A percentile compares a stretch with the other conserved stretches of the same genome.
phyloP scores from a whole-genome alignment of 495 filamentous ascomycete species.

The Lasiosphaeris hirsuta region DNA sequence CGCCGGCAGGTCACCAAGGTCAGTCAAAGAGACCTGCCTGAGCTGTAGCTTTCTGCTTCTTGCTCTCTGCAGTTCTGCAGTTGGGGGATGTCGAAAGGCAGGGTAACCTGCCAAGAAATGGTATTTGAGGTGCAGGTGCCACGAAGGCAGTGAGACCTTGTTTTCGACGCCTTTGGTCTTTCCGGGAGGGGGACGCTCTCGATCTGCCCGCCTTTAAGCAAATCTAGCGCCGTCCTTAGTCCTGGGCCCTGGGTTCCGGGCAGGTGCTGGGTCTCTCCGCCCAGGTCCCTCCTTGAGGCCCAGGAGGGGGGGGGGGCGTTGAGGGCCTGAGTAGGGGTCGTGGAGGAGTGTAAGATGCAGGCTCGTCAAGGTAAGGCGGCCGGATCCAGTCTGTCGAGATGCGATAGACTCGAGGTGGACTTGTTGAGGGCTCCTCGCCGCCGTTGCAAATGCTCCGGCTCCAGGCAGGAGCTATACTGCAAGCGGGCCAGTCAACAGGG shows the following conservation, averaged over 20 bases:
- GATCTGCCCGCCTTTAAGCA: too few relatives aligned
- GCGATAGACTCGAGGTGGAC: background rate
- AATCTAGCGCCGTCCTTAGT: too few relatives aligned
- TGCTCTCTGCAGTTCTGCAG: background rate
- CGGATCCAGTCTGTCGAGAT: background rate
- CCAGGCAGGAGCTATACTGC: background rate
- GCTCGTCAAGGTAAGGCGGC: background rate
- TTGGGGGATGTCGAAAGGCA: conserved; percentile 10
- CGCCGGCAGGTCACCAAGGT: background rate
- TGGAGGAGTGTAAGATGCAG: background rate
- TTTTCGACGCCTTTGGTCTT: conserved; percentile 8
- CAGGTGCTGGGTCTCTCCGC: conserved; percentile 1
- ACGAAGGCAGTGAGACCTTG: conserved; percentile 23
- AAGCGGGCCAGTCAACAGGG: conserved; percentile 6
- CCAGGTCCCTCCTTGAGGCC: background rate
- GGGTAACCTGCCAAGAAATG: conserved; percentile 20
- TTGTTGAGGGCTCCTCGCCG: background rate
- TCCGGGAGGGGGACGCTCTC: too few relatives aligned
- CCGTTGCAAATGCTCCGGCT: conserved; percentile 25
- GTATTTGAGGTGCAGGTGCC: conserved; percentile 21
- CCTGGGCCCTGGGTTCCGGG: too few relatives aligned
- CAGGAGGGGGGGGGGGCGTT: background rate
- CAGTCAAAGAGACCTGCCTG: background rate
- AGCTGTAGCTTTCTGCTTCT: background rate
- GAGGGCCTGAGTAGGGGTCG: background rate